Base-by-base conservation (phyloP, 805 yeast species). In the Kodamaea hsintzibuensis region DNA sequence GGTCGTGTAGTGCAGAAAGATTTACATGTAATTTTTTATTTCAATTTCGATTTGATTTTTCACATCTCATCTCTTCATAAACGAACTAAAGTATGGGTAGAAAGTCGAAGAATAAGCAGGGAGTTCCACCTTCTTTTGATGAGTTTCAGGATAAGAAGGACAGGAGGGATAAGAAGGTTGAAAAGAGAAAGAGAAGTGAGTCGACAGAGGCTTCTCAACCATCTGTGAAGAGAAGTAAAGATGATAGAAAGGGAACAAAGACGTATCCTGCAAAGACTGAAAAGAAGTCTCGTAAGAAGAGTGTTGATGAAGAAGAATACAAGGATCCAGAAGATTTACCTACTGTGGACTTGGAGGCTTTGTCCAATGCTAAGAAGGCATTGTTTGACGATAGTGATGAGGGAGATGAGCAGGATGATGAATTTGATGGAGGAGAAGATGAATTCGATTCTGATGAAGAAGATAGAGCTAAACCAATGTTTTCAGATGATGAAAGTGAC, bases 71-170 rank as follows among this genome's bases (percentile, higher is more conserved):
- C 50, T 53, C 51, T 43, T 47, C 50, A 25, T 19, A 35, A 49
- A 13, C 33, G 47, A 6, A 42, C 33, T 6, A 7, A 6, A 27
- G 9, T 27, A 90, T 92, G 96, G 98, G 98, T 70, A 88, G 97
- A 82, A 86, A 89, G 78, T 89, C 90, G 55, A 91, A 88, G 73
- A 88, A 90, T 65, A 93, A 90, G 79, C 98, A 93, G 76, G 95
- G 91, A 46, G 89, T 82, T 55, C 98, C 98, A 61, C 97, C 97
- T 37, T 68, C 91, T 5, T 77, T 86, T 57, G 98, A 93, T 45
- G 97, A 93, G 65, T 86, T 92, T 69, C 83, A 83, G 60, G 58
- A 59, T 37, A 70, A 66, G 55, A 69, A 67, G 66, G 63, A 66
- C 55, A 56, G 60, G 56, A 56, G 54, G 45, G 58, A 66, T 50